Percentiles rank a stretch among this genome's conserved stretches.
Conservation (phyloP, 352 stramenopile species). For the Halophytophthora polymorphica region DNA sequence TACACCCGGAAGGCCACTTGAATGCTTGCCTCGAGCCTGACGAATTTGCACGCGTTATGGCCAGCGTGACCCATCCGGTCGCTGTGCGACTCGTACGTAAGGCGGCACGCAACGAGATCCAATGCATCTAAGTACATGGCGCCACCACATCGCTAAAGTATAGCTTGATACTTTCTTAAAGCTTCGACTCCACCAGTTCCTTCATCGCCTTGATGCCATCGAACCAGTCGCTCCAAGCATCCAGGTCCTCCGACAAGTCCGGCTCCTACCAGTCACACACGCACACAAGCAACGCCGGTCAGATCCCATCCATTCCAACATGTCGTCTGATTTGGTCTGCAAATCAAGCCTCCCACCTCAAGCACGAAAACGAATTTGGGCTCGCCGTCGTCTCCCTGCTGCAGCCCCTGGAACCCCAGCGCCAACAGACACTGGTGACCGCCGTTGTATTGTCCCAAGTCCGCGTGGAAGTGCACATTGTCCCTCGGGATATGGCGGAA, state of each 20-base stretch:
- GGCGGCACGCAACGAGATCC: slow-evolving; percentile 44
- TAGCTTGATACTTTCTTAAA: slow-evolving; percentile 11
- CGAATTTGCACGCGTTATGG: slow-evolving; percentile 38
- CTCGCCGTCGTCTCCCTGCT: slow-evolving; percentile 36
- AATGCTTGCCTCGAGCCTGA: slow-evolving; percentile 13
- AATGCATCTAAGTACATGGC: slow-evolving; percentile 42
- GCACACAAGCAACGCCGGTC: slow-evolving; percentile 1
- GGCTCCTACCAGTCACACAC: slow-evolving; percentile 45
- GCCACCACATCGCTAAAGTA: not conserved
- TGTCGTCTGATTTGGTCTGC: too few relatives aligned
- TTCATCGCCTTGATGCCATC: slow-evolving; percentile 70
- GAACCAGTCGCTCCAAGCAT: slow-evolving; percentile 83
- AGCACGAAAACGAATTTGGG: slow-evolving; percentile 54
- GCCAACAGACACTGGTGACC: slow-evolving; percentile 64
- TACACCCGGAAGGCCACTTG: slow-evolving; percentile 13
- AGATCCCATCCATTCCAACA: not conserved
- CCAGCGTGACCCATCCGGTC: slow-evolving; percentile 25
- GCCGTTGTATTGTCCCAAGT: slow-evolving; percentile 63
- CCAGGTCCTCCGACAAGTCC: slow-evolving; percentile 66
- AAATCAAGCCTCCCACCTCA: slow-evolving; percentile 31
- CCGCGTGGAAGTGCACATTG: slow-evolving; percentile 66
- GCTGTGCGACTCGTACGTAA: slow-evolving; percentile 53
- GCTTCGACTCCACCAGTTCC: slow-evolving; percentile 33
- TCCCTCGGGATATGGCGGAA: slow-evolving; percentile 73
- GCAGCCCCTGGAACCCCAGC: slow-evolving; percentile 64